phyloP scores from a whole-genome alignment of 164 flowering plant genomes.

The Kalanchoe fedtschenkoi region DNA sequence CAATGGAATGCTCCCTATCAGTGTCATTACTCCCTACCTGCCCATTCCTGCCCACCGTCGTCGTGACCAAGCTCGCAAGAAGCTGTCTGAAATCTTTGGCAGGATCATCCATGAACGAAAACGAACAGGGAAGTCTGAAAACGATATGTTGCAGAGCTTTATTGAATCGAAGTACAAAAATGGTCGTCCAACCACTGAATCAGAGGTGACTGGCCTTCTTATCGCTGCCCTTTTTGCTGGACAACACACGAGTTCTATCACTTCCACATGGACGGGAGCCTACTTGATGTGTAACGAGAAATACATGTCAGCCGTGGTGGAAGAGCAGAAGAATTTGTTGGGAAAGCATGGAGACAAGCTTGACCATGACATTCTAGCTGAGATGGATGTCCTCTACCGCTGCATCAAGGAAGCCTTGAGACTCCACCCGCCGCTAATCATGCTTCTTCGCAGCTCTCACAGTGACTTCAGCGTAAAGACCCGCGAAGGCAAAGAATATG shows the following conservation, averaged over 20 bases:
- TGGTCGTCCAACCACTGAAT: constrained; percentile 77
- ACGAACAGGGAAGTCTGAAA: constrained; percentile 41
- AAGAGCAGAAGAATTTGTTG: constrained; percentile 67
- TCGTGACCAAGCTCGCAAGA: constrained; percentile 77
- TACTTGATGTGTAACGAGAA: constrained; percentile 59
- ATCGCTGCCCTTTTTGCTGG: constrained; percentile 97
- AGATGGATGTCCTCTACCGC: constrained; percentile 80
- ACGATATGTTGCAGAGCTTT: constrained; percentile 88
- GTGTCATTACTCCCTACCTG: constrained; percentile 79
- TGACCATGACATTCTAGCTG: constrained; percentile 80
- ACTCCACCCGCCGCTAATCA: constrained; percentile 88
- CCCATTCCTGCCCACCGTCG: constrained; percentile 91
- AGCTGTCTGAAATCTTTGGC: constrained; percentile 64
- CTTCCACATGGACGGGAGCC: constrained; percentile 94
- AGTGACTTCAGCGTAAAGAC: constrained; percentile 70
- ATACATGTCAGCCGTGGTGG: constrained; percentile 50
- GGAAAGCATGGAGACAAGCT: constrained; percentile 54
- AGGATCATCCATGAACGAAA: constrained; percentile 66
- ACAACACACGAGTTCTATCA: constrained; percentile 94
- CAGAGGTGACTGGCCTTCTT: constrained; percentile 87
- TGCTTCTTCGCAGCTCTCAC: constrained; percentile 79
- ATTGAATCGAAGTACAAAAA: constrained; percentile 88
- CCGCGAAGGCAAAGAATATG: constrained; percentile 70
- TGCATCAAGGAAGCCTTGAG: constrained; percentile 89
- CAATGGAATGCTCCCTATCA: constrained; percentile 91